These are phyloP conservation scores for Epichloe elymi DNA, from an alignment of 2,329 filamentous ascomycete genomes.

Conservation along the genomic window DNA sequence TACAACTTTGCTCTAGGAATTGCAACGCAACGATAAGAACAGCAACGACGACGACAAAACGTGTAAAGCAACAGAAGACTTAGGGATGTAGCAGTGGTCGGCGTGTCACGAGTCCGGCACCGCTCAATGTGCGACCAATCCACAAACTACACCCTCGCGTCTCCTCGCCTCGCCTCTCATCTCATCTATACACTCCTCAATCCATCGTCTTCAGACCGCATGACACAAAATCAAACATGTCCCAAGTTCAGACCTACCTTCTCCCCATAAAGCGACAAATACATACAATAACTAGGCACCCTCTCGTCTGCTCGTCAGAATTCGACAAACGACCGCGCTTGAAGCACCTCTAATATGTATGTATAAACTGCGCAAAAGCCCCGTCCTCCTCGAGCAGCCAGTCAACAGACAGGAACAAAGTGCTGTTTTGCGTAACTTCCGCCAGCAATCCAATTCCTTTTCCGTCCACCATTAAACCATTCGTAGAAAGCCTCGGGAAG, in stretches of 20 bases:
- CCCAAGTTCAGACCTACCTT: slow-evolving; percentile 20
- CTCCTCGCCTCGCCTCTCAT: slow-evolving; percentile 10
- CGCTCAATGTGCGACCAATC: slow-evolving; percentile 9
- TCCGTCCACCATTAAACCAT: not conserved
- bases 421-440: not conserved
- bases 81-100: slow-evolving; percentile 33
- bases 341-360: not conserved
- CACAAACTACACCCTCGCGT: slow-evolving; percentile 8
- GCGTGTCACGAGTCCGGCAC: slow-evolving; percentile 23
- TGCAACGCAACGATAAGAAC: slow-evolving; percentile 18
- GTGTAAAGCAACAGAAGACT: slow-evolving; percentile 29
- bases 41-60: slow-evolving; percentile 18
- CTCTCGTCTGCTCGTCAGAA: slow-evolving; percentile 4
- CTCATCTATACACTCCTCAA: slow-evolving; percentile 12
- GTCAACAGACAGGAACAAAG: not conserved
- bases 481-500: not conserved
- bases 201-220: slow-evolving; percentile 18
- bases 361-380: not conserved
- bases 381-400: slow-evolving; percentile 6
- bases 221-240: slow-evolving; percentile 13
- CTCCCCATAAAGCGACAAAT: slow-evolving; percentile 18
- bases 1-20: slow-evolving; percentile 4
- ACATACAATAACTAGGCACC: slow-evolving; percentile 17
- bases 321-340: not conserved
- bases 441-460: not conserved